These are phyloP conservation scores for Agaricus subrufescens DNA, from an alignment of 768 basidiomycete genomes.

Conservation along the genomic window DNA sequence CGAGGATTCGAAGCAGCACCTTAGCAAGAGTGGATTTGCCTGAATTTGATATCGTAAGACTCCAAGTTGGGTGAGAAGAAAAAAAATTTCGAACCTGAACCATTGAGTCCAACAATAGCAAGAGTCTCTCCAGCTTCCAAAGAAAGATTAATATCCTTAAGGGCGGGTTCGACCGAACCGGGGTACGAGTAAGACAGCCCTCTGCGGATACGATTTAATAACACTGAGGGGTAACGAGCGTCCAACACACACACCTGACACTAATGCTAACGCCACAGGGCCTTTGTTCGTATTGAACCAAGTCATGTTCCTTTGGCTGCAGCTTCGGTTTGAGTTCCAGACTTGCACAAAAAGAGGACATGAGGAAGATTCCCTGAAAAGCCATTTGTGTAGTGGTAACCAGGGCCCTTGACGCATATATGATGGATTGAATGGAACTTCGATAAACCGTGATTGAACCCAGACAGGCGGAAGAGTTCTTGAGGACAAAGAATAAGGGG, in stretches of 20 bases:
- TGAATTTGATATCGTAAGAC: constrained; percentile 22
- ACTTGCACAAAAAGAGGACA: constrained; percentile 82
- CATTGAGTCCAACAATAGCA: constrained; percentile 84
- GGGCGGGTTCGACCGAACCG: constrained; percentile 59
- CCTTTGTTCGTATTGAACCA: constrained; percentile 40
- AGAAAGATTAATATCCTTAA: constrained; percentile 65
- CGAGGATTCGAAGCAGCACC: constrained; percentile 71
- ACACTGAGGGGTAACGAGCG: neutral
- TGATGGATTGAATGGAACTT: constrained; percentile 67
- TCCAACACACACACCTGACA: constrained; percentile 45
- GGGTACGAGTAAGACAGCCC: constrained; percentile 73
- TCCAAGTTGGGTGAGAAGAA: neutral
- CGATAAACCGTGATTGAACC: constrained; percentile 83
- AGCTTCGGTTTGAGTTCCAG: constrained; percentile 65
- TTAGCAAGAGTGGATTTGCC: constrained; percentile 88
- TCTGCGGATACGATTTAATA: constrained; percentile 16
- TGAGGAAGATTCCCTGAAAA: constrained; percentile 83
- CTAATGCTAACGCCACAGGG: constrained; percentile 65
- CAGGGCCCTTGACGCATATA: constrained; percentile 61
- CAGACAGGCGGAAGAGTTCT: constrained; percentile 68
- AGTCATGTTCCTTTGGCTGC: constrained; percentile 53
- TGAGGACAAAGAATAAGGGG: constrained; percentile 67
- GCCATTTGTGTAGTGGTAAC: constrained; percentile 63
- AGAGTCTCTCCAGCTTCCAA: constrained; percentile 74
- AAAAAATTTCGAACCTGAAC: constrained; percentile 53